Percentiles rank a stretch among this genome's conserved stretches.
Evolutionary conservation across 2,329 filamentous ascomycete species (phyloP).

Genomic region (Claviceps citrina): DNA sequence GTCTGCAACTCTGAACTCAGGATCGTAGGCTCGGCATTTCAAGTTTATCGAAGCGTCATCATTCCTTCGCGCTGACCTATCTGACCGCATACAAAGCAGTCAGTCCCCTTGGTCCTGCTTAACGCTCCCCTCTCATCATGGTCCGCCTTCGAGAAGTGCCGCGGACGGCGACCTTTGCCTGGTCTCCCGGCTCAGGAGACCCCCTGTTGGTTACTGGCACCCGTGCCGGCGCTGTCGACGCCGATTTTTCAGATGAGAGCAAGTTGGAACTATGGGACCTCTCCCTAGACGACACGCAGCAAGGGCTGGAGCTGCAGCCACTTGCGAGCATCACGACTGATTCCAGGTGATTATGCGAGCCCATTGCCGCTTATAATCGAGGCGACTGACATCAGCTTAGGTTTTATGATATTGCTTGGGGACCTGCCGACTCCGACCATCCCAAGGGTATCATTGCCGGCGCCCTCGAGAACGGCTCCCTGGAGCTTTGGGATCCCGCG

Average conservation of each 20-base stretch:
- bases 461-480: constrained; percentile 81
- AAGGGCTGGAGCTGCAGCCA: constrained; percentile 72
- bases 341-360: constrained; percentile 49
- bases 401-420: constrained; percentile 96
- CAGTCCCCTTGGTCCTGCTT: constrained; percentile 8
- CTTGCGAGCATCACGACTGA: constrained; percentile 73
- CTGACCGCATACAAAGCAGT: constrained; percentile 9
- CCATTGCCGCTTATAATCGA: background rate
- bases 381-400: constrained; percentile 30
- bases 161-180: constrained; percentile 91
- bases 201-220: constrained; percentile 88
- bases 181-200: constrained; percentile 67
- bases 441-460: constrained; percentile 84
- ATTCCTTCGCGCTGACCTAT: background rate
- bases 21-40: constrained; percentile 3
- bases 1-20: constrained; percentile 1
- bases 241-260: constrained; percentile 94
- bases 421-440: constrained; percentile 61
- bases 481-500: constrained; percentile 85
- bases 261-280: constrained; percentile 95
- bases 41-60: background rate
- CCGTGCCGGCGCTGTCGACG: constrained; percentile 84
- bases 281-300: constrained; percentile 58
- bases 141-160: constrained; percentile 93
- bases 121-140: constrained; percentile 46